Evolutionary conservation across 495 filamentous ascomycete species (phyloP), one percentile per base, ranked within the genome.

Genomic region (Daldinia caldariorum): DNA sequence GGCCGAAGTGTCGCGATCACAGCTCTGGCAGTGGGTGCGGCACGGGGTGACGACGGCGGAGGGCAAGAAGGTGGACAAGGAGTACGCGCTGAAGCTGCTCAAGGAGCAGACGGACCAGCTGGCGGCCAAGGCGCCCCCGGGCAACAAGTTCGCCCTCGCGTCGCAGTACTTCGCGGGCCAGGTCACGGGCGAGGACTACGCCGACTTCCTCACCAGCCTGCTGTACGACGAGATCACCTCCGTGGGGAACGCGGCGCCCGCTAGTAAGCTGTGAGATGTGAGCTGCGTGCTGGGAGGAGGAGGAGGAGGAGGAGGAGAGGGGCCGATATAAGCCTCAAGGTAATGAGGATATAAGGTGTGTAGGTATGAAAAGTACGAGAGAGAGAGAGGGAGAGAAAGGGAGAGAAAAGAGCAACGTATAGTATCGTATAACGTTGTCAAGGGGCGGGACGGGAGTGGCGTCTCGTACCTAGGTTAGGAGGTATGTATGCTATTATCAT

Each of bases 181-280:
- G 87, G 90, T 98, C 20, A 98, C 94, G 6, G 95, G 95, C 29
- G 96, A 99, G 83, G 92, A 97, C 69, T 97, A 97, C 81, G 93
- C 94, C 6, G 96, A 99, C 78, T 99, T 99, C 83, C 81, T 99
- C 85, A 99, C 95, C 6, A 86, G 87, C 51, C 79, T 99, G 76
- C 83, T 99, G 50, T 99, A 99, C 76, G 93, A 97, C 58, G 95
- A 98, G 87, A 98, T 99, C 75, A 97, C 93, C 12, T 89, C 89
- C 50, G 86, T 93, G 47, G 93, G 93, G 7, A 80, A 82, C 81
- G 77, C 92, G 78, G 77, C 65, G 51, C 84, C 88, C 47, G 93
- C 92, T 66, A 88, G 93, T 16, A 97, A 97, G 83, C 81, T 97
- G 79, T 97, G 43, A 65, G n/a, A n/a, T 5, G 26, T 26, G 26